phyloP scores from a whole-genome alignment of 192 early-diverging fungal genomes.

The Coemansia sp. region DNA sequence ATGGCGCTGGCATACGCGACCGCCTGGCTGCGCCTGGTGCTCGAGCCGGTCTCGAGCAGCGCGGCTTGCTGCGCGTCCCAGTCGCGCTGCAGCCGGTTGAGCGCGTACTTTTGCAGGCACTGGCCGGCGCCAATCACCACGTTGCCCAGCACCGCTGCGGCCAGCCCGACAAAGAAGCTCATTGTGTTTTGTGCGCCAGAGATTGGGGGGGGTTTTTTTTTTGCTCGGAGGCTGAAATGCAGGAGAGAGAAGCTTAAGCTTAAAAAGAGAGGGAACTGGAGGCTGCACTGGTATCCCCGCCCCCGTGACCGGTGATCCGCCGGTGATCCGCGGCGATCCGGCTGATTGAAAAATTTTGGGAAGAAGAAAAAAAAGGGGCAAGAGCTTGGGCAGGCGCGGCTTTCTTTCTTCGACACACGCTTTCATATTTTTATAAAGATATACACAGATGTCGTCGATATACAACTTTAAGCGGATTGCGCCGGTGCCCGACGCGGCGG shows the following conservation, averaged over 20 bases:
- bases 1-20: slow-evolving; percentile 4
- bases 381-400: not conserved
- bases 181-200: slow-evolving; percentile 1
- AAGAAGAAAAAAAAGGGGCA: not conserved
- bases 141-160: slow-evolving; percentile 42
- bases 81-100: slow-evolving; percentile 40
- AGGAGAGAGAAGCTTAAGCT: no score
- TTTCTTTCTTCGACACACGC: not conserved
- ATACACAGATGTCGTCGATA: slow-evolving; percentile 54
- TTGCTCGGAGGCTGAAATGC: not conserved
- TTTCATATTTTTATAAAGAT: not conserved
- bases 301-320: no score
- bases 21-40: slow-evolving; percentile 5
- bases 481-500: slow-evolving; percentile 83
- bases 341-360: slow-evolving; percentile 1
- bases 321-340: not conserved
- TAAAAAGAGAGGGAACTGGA: no score
- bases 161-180: slow-evolving; percentile 38
- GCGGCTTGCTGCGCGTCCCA: slow-evolving; percentile 17
- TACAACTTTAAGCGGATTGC: slow-evolving; percentile 99
- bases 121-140: slow-evolving; percentile 49
- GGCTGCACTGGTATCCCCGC: no score
- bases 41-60: slow-evolving; percentile 11
- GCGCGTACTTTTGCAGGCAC: slow-evolving; percentile 49
- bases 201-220: not conserved